These are phyloP conservation scores for Trypanosoma scelopori DNA, from an alignment of 208 protist species.

Conservation along the genomic window DNA sequence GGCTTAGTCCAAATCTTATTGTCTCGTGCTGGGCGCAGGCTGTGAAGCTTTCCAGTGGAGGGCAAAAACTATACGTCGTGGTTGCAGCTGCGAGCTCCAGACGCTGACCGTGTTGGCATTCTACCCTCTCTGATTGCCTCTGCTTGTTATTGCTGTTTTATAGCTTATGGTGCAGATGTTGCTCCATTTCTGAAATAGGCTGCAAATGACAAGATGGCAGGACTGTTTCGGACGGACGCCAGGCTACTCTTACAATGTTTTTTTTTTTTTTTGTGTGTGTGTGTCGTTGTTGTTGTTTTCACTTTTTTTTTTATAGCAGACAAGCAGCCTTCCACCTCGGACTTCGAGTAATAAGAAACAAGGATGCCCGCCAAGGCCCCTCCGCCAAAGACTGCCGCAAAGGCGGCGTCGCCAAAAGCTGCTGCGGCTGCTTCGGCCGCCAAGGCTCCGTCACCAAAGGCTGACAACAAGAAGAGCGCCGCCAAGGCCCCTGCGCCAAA, in stretches of 20 bases:
- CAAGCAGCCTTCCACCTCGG: conserved; percentile 41
- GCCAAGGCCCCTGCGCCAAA: conserved; percentile 48
- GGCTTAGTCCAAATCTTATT: conserved; percentile 6
- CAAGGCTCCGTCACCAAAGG: conserved; percentile 50
- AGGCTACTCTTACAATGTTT: too few relatives aligned
- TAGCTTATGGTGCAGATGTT: too few relatives aligned
- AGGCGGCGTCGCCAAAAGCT: conserved; percentile 44
- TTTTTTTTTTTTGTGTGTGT: too few relatives aligned
- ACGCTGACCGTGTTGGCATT: neutral
- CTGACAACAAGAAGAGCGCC: conserved; percentile 37
- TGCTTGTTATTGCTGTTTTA: too few relatives aligned
- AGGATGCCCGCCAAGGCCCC: conserved; percentile 55
- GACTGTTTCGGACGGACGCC: too few relatives aligned
- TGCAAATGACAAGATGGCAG: too few relatives aligned
- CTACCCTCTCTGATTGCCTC: neutral
- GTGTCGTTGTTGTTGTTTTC: too few relatives aligned
- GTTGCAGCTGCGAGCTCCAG: conserved; percentile 16
- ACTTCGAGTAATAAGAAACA: conserved; percentile 85
- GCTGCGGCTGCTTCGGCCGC: conserved; percentile 20
- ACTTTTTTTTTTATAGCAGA: neutral
- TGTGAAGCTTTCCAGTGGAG: conserved; percentile 5
- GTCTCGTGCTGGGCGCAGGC: conserved; percentile 1
- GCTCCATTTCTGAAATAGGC: too few relatives aligned
- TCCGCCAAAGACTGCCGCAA: conserved; percentile 27
- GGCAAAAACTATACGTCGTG: conserved; percentile 13